A percentile compares a stretch with the other conserved stretches of the same genome.
These are phyloP conservation scores for Entomortierella chlamydospora DNA, from an alignment of 192 early-diverging fungal species.

Conservation along the genomic window DNA sequence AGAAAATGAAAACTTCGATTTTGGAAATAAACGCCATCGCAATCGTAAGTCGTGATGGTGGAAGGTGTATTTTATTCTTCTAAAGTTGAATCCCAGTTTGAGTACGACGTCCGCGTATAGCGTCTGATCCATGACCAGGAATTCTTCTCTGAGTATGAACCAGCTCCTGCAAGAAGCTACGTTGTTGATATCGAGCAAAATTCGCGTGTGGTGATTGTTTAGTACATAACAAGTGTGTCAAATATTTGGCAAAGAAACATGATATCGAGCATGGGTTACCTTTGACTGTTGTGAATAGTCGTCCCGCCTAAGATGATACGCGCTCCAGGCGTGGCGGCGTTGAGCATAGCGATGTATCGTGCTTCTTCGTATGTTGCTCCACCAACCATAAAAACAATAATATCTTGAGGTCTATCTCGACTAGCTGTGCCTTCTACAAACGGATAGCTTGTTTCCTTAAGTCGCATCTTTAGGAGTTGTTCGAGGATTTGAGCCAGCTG, in stretches of 20 bases:
- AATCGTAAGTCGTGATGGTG: neutral
- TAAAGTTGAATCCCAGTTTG: conserved; percentile 7
- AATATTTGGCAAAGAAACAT: too few species aligned
- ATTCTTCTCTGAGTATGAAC: conserved; percentile 22
- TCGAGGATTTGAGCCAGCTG: conserved; percentile 85
- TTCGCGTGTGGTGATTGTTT: neutral
- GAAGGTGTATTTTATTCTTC: neutral
- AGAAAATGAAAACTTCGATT: neutral
- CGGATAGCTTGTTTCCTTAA: conserved; percentile 83
- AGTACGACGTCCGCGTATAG: conserved; percentile 9
- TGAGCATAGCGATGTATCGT: conserved; percentile 85
- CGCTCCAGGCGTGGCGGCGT: conserved; percentile 79
- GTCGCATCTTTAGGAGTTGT: conserved; percentile 80
- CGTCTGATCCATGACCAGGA: conserved; percentile 10
- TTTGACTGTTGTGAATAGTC: conserved; percentile 83
- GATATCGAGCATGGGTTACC: conserved; percentile 49
- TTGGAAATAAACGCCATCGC: neutral
- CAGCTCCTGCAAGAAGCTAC: conserved; percentile 27
- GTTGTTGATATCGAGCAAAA: neutral
- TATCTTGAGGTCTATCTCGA: conserved; percentile 84
- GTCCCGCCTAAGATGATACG: conserved; percentile 94
- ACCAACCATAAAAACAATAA: conserved; percentile 96
- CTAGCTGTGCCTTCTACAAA: conserved; percentile 73
- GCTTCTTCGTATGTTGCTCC: conserved; percentile 97
- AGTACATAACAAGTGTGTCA: too few species aligned